Conservation (phyloP, 345 rosid species). For the Mercurialis annua region DNA sequence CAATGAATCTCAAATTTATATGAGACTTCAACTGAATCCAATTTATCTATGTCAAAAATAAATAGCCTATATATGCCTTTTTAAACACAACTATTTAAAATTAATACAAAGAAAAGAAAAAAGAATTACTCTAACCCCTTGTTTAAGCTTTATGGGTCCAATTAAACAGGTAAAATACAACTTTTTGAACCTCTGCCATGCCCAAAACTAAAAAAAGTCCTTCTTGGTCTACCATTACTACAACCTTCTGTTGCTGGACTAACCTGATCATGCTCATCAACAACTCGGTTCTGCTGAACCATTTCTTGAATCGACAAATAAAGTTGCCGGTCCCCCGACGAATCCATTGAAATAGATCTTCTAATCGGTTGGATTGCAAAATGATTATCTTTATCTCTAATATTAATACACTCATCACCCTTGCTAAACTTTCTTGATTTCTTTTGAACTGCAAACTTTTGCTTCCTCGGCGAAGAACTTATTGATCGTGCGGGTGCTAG, state of each 20-base stretch:
- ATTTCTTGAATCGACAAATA: conserved; percentile 56
- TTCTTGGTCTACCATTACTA: conserved; percentile 45
- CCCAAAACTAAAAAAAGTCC: conserved; percentile 71
- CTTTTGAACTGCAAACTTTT: conserved; percentile 34
- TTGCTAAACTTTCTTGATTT: conserved; percentile 42
- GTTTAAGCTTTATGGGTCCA: conserved; percentile 39
- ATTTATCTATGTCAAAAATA: conserved; percentile 24
- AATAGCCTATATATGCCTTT: conserved; percentile 30
- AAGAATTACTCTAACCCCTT: not conserved
- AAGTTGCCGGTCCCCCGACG: conserved; percentile 58
- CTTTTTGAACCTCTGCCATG: conserved; percentile 64
- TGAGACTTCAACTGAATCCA: conserved; percentile 23
- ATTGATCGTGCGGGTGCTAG: conserved; percentile 12
- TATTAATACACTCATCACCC: conserved; percentile 86
- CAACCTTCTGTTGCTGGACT: conserved; percentile 41
- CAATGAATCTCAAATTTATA: conserved; percentile 21
- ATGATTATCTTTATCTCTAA: conserved; percentile 50
- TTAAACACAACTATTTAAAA: conserved; percentile 14
- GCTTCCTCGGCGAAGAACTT: conserved; percentile 35
- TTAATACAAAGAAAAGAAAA: not conserved
- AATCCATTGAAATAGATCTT: conserved; percentile 91
- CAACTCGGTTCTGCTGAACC: conserved; percentile 37
- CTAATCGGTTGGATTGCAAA: conserved; percentile 68
- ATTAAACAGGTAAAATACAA: conserved; percentile 58
- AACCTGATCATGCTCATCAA: conserved; percentile 21